phyloP scores from a whole-genome alignment of 140 eudicot genomes.

The Bidens hawaiensis region DNA sequence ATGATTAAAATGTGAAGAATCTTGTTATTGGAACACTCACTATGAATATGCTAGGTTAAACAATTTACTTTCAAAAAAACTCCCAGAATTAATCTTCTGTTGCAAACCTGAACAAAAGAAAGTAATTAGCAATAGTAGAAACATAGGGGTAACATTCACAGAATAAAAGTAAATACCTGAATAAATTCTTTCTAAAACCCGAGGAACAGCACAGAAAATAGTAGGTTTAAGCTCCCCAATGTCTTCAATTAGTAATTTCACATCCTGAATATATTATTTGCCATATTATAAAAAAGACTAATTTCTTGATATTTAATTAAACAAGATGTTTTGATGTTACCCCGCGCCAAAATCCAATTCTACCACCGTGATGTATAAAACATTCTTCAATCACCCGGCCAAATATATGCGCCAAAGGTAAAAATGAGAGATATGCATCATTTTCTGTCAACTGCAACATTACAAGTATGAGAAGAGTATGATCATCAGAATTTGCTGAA shows the following conservation, averaged over 20 bases:
- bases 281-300: slow-evolving; percentile 6
- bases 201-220: slow-evolving; percentile 97
- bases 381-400: slow-evolving; percentile 97
- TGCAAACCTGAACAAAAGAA: slow-evolving; percentile 57
- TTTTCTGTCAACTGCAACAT: slow-evolving; percentile 45
- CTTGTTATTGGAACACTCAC: slow-evolving; percentile 45
- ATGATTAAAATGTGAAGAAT: background rate
- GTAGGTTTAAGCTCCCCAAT: slow-evolving; percentile 84
- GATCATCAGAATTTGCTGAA: background rate
- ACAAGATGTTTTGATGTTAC: slow-evolving; percentile 39
- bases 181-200: slow-evolving; percentile 88
- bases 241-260: slow-evolving; percentile 77
- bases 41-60: slow-evolving; percentile 73
- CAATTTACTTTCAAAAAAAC: slow-evolving; percentile 51
- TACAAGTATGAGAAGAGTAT: background rate
- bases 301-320: background rate
- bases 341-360: slow-evolving; percentile 99
- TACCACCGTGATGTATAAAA: slow-evolving; percentile 75
- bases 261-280: slow-evolving; percentile 60
- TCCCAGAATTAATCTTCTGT: slow-evolving; percentile 70
- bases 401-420: slow-evolving; percentile 97
- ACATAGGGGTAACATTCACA: background rate
- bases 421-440: slow-evolving; percentile 91
- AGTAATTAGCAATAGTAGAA: slow-evolving; percentile 9
- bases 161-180: slow-evolving; percentile 44